Percentiles rank a stretch among this genome's conserved stretches.
These are phyloP conservation scores for Plantago major DNA, from an alignment of 257 asterid genomes.

Conservation along the genomic window DNA sequence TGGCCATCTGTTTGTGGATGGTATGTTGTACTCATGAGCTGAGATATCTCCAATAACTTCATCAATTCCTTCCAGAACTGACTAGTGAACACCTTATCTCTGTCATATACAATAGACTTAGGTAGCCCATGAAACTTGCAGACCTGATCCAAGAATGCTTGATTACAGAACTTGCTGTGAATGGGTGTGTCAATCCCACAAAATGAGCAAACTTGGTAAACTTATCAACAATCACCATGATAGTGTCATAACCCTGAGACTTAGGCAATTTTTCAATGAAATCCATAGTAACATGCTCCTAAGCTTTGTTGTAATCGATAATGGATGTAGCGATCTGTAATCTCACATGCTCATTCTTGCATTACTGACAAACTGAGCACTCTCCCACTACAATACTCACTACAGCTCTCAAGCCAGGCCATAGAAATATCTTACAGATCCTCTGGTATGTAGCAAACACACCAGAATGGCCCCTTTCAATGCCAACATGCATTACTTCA, in stretches of 20 bases:
- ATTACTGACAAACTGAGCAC: background rate
- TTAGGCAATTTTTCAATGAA: background rate
- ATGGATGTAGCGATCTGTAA: background rate
- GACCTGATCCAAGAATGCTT: background rate
- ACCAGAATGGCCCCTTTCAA: background rate
- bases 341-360: background rate
- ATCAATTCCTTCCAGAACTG: background rate
- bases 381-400: background rate
- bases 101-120: background rate
- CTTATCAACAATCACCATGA: background rate
- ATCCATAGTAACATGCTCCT: background rate
- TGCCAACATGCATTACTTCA: background rate
- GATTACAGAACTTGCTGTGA: background rate
- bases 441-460: background rate
- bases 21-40: background rate
- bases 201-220: conserved; percentile 5
- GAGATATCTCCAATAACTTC: background rate
- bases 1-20: conserved; percentile 7
- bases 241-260: background rate
- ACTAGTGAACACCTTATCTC: conserved; percentile 9
- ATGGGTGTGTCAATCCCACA: background rate
- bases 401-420: background rate
- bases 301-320: background rate
- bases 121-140: background rate
- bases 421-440: background rate